Percentiles rank a stretch among this genome's conserved stretches.
phyloP scores from a whole-genome alignment of 306 rosid genomes.

The Abrus pulchellus region DNA sequence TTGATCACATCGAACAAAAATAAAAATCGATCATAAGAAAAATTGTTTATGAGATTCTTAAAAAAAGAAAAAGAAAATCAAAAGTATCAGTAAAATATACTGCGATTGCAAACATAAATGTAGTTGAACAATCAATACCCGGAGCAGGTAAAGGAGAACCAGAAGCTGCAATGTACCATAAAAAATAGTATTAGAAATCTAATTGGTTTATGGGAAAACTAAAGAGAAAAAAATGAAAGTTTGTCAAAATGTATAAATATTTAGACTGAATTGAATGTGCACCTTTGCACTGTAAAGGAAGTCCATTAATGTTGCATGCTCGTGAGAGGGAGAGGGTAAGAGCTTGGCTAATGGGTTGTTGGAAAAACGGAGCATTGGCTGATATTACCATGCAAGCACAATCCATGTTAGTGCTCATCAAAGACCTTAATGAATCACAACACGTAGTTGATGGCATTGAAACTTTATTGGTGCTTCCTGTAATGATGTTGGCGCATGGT shows the following conservation, averaged over 20 bases:
- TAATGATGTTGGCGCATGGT: slow-evolving; percentile 77
- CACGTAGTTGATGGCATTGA: slow-evolving; percentile 56
- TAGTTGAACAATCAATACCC: slow-evolving; percentile 53
- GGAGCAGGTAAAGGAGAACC: slow-evolving; percentile 68
- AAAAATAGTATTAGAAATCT: slow-evolving; percentile 16
- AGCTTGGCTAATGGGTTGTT: slow-evolving; percentile 60
- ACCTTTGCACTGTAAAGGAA: slow-evolving; percentile 74
- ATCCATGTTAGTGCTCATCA: slow-evolving; percentile 53
- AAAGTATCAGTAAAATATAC: background rate
- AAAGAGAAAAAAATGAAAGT: slow-evolving; percentile 23
- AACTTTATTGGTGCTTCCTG: slow-evolving; percentile 79
- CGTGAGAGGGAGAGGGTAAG: slow-evolving; percentile 64
- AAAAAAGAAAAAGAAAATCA: too few species aligned
- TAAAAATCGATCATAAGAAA: background rate
- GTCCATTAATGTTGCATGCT: slow-evolving; percentile 63
- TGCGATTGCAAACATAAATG: background rate
- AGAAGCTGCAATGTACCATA: slow-evolving; percentile 62
- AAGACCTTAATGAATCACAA: slow-evolving; percentile 63
- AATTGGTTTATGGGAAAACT: background rate
- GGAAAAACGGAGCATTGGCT: slow-evolving; percentile 68
- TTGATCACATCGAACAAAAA: background rate
- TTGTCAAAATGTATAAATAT: background rate
- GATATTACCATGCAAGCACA: slow-evolving; percentile 76
- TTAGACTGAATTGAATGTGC: slow-evolving; percentile 16
- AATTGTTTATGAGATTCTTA: background rate